Percentiles rank a stretch among this genome's conserved stretches.
These are phyloP conservation scores for Cucurbita maxima DNA, from an alignment of 306 rosid species.

Conservation along the genomic window DNA sequence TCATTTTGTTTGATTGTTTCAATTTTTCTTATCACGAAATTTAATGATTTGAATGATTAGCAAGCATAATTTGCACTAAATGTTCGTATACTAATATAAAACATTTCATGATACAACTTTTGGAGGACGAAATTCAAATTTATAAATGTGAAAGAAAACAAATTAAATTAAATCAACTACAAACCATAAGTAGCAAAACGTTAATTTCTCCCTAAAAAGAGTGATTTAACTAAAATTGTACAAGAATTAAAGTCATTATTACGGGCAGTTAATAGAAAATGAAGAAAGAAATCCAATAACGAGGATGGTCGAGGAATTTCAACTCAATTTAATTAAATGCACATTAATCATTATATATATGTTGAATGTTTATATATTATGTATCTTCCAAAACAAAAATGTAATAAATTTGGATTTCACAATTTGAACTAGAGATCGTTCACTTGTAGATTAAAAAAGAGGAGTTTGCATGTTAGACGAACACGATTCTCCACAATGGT, in stretches of 20 bases:
- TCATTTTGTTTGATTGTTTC: no score
- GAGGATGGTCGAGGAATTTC: neutral
- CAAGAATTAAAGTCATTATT: neutral
- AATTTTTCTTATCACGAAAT: no score
- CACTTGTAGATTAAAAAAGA: no score
- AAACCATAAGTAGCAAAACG: neutral
- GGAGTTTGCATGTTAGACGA: no score
- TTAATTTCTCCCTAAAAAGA: neutral
- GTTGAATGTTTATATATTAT: neutral
- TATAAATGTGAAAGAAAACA: neutral
- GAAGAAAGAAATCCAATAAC: neutral
- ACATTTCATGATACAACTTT: no score
- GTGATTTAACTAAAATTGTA: neutral
- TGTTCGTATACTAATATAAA: no score
- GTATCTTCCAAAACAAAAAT: neutral
- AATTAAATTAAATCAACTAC: neutral
- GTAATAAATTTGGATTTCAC: no score
- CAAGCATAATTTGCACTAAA: no score
- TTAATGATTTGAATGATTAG: no score
- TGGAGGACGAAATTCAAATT: no score
- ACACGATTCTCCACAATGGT: no score
- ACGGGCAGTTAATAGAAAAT: neutral
- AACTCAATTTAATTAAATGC: neutral
- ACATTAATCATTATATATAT: neutral
- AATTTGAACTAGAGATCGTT: no score